Evolutionary conservation across 2,329 filamentous ascomycete genomes (phyloP), one percentile per base, ranked within the genome.

Genomic region (Dothideomycetidae sp.): DNA sequence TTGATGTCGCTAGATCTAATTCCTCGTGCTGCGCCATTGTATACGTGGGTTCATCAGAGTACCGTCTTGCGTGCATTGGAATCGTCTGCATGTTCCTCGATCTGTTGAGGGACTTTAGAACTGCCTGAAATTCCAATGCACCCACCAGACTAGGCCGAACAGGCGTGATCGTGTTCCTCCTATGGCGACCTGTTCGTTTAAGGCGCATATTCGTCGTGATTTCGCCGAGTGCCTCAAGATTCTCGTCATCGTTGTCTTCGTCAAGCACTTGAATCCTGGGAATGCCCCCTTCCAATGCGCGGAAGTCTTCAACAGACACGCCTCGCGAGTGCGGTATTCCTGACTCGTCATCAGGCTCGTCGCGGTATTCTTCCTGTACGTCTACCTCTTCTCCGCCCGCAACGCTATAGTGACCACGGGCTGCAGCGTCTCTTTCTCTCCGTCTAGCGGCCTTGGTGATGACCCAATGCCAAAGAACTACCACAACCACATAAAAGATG

Each of bases 71-170:
- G 45, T 75, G 69, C 43, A 93, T 75, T 2, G 76, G 71, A 30
- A 75, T 71, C 12, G 80, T 70, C 48, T 77, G 75, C 16, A 81
- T 72, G 45, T 83, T 90, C 51, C 81, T 74, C 39, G 84, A 81
- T 46, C 77, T 81, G 50, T 92, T 78, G 40, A 98, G 61, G 2
- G 85, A 85, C n/a, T 82, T 79, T 31, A 98, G 64, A 3, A 93
- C 79, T 2, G 88, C 88, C 48, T 86, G 73, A 50, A 98, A 98
- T 58, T 98, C 90, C 40, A 98, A 66, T 5, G 83, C 90, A 30
- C 90, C 90, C 3, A 98, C 79, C 32, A 98, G 64, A 63, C 90
- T 96, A 1, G 90, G 88, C 30, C 90, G 72, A 44, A 98, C 94
- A 0, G 85, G 81, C 5, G 78, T 88, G 43, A 86, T 71, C 2